Base-by-base conservation (phyloP, 148 eudicot species). In the Cornus kousa region DNA sequence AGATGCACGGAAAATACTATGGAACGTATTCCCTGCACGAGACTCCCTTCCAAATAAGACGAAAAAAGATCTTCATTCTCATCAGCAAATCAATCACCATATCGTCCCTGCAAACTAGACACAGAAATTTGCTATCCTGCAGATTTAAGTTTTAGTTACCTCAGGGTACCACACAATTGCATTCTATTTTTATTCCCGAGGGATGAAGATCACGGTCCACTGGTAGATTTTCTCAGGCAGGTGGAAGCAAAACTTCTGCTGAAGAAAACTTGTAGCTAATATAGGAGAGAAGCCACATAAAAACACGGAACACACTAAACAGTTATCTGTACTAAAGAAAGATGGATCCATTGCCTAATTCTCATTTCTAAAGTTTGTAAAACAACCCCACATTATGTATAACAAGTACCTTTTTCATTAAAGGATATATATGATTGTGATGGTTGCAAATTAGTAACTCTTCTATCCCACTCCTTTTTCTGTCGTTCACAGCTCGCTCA, bases 101-200 rank as follows among this genome's bases (percentile, higher is more conserved):
- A 28, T 24, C 11, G 20, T 35, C 22, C 78, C 78, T 75, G 78
- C 78, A 65, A 22, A 40, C 70, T 75, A 0, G 13, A 40, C 70
- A 75, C 14, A 16, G 33, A 40, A 9, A 65, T 65, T 43, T 43
- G n/a, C 59, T 43, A 75, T 75, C 53, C 59, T 28, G 69, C 59
- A 65, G 19, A 53, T 53, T 53, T 53, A 75, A 40, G 13, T 23
- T 75, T 23, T 16, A 65, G 5, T 65, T 53, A 53, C 57, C 78
- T 75, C 70, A 9, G 1, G 22, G 13, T 43, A 64, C 78, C 70
- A 75, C 28, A 39, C 5, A 4, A 48, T 64, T 40, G 70, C 57
- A 19, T 75, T 73, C 43, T 40, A 65, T n/a, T 39, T 35, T 35
- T 35, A 28, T 39, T 22, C 22, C 33, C 55, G 33, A 37, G 50